Base-by-base conservation (phyloP, 495 filamentous ascomycete species). In the Pyronema domesticum region DNA sequence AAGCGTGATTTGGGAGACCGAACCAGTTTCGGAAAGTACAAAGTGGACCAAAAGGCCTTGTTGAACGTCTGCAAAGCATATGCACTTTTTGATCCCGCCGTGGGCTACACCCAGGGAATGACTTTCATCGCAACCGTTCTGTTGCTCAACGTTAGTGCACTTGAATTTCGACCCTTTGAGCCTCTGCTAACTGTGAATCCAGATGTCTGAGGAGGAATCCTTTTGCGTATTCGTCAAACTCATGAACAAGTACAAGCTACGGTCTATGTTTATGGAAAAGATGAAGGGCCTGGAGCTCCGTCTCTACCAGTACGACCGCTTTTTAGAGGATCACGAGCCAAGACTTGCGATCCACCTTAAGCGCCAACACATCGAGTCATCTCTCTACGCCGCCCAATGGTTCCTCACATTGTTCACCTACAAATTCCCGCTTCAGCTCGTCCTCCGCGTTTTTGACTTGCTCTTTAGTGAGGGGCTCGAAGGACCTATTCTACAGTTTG, bases 321-420 rank as follows among this genome's bases (percentile, higher is more conserved):
- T 96, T 4, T 75, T 99, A 13, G 91, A 99, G 69, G 91, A 99
- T 62, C 70, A 89, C 40, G 89, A 96, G 60, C 91, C 91, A 1
- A 86, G 86, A 30, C 75, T 96, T 2, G 95, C 91, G 68, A 96
- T 91, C 66, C 91, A 99, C 70, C 79, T 99, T 42, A 81, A 83
- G 57, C 81, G 91, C 51, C 81, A 85, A 43, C 81, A 83, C 19
- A 91, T 96, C 37, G 81, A 81, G 42, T 86, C 93, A 0, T 83
- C 94, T 60, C 73, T 99, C 7, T 99, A 99, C 65, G 91, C 91
- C 43, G 96, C 91, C 0, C 91, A 96, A 67, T 99, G 91, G 91
- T 96, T 96, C 68, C 78, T 99, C 43, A 99, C 91, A 6, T 76
- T 99, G n/a, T 99, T 99, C 63, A 89, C 91, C 13, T 96, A 99